phyloP scores from a whole-genome alignment of 352 stramenopile genomes.

The Blastocystis sp. region DNA sequence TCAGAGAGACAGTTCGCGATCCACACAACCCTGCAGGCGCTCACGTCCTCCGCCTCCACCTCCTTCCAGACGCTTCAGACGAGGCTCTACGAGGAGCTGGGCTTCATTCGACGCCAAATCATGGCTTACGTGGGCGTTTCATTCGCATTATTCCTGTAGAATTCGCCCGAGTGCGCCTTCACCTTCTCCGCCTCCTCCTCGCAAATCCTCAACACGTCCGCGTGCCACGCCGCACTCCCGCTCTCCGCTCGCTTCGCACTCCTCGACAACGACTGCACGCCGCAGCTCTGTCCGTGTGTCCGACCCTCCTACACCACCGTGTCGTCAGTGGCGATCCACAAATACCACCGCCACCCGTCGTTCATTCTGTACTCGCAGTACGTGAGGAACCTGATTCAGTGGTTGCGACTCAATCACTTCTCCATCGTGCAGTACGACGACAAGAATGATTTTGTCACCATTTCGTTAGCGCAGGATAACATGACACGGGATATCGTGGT shows the following conservation, averaged over 20 bases:
- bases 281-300: slow-evolving; percentile 29
- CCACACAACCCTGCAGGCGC: not conserved
- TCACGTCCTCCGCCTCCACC: not conserved
- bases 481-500: not conserved
- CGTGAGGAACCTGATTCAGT: slow-evolving; percentile 17
- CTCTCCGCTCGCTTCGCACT: not conserved
- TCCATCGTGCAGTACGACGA: slow-evolving; percentile 9
- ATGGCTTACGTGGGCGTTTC: not conserved
- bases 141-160: not conserved
- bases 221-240: not conserved
- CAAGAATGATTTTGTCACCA: not conserved
- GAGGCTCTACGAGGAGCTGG: not conserved
- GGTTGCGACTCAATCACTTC: slow-evolving; percentile 33
- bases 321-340: not conserved
- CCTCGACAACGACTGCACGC: not conserved
- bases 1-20: not conserved
- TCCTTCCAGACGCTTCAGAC: not conserved
- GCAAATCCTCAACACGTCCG: not conserved
- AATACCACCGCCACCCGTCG: not conserved
- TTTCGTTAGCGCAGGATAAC: not conserved
- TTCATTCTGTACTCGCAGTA: not conserved
- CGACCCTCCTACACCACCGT: not conserved
- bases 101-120: not conserved
- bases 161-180: not conserved
- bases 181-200: not conserved